phyloP scores from a whole-genome alignment of 139 green algal species.

The Picochlorum sp. region DNA sequence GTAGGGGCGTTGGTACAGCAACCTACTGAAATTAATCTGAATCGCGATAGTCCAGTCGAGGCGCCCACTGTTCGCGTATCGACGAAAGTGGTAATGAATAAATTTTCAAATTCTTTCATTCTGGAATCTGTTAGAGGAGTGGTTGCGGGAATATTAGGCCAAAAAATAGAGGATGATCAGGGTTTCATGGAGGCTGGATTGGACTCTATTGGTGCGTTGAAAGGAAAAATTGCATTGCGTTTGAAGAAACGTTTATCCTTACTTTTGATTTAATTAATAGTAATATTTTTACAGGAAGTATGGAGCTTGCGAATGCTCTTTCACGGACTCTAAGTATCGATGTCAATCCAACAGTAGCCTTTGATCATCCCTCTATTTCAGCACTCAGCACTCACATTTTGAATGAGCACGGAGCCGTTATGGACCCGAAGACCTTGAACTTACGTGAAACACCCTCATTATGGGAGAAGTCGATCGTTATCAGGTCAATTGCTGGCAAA shows the following conservation, averaged over 20 bases:
- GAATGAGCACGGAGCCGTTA: not conserved
- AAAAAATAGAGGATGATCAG: not conserved
- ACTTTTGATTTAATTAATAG: too few species aligned
- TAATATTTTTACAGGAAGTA: slow-evolving; percentile 34
- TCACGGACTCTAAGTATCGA: slow-evolving; percentile 28
- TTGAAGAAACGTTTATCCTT: not conserved
- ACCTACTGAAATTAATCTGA: too few species aligned
- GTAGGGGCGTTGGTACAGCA: too few species aligned
- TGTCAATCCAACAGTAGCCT: slow-evolving; percentile 41
- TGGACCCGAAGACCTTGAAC: not conserved
- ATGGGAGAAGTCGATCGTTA: slow-evolving; percentile 19
- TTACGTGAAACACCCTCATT: slow-evolving; percentile 24
- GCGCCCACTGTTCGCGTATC: too few species aligned
- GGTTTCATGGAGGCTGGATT: slow-evolving; percentile 10
- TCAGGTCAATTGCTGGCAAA: too few species aligned
- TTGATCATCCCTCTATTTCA: slow-evolving; percentile 43
- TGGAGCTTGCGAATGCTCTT: slow-evolving; percentile 69
- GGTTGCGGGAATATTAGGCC: not conserved
- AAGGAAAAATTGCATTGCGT: not conserved
- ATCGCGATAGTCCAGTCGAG: too few species aligned
- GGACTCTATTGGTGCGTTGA: slow-evolving; percentile 5
- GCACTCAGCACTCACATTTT: not conserved
- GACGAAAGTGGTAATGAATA: too few species aligned
- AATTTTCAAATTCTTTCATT: too few species aligned
- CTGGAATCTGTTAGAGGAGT: too few species aligned